phyloP scores from a whole-genome alignment of 1,139 yeast genomes.

The Geotrichum siamense region DNA sequence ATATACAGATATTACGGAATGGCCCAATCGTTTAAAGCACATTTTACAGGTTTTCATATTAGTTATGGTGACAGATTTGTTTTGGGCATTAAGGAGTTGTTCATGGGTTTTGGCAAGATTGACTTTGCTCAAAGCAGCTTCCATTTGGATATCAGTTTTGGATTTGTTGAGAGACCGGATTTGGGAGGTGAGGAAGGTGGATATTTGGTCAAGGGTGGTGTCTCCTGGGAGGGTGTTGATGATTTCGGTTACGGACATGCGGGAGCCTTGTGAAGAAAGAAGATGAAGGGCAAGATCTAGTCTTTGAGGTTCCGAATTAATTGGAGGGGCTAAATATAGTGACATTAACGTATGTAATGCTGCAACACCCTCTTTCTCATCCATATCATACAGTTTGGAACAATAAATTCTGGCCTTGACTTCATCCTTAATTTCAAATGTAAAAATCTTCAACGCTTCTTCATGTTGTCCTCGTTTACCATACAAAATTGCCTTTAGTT shows the following conservation, averaged over 20 bases:
- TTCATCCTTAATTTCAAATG: constrained; percentile 52
- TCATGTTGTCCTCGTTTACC: constrained; percentile 56
- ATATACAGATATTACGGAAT: constrained; percentile 51
- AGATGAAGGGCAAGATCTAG: constrained; percentile 39
- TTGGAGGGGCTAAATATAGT: constrained; percentile 29
- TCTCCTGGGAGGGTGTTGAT: constrained; percentile 47
- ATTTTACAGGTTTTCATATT: constrained; percentile 46
- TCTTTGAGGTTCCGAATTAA: constrained; percentile 32
- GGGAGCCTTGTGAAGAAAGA: constrained; percentile 44
- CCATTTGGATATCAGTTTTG: constrained; percentile 22
- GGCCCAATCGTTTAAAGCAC: constrained; percentile 57
- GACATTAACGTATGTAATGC: constrained; percentile 34
- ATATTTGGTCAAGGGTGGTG: constrained; percentile 42
- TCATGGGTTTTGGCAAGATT: constrained; percentile 36
- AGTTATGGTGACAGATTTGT: constrained; percentile 37
- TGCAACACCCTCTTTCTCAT: constrained; percentile 37
- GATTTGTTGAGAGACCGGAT: constrained; percentile 37
- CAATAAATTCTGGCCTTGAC: constrained; percentile 54
- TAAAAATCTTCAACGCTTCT: constrained; percentile 57
- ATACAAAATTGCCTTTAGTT: constrained; percentile 52
- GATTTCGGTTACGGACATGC: constrained; percentile 47
- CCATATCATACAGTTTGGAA: constrained; percentile 42
- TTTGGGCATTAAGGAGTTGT: constrained; percentile 36
- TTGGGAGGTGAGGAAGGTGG: constrained; percentile 44
- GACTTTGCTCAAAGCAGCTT: constrained; percentile 37